Percentiles rank a stretch among this genome's conserved stretches.
Conservation (phyloP, 2,329 filamentous ascomycete genomes). For the Epichloe uncinata region DNA sequence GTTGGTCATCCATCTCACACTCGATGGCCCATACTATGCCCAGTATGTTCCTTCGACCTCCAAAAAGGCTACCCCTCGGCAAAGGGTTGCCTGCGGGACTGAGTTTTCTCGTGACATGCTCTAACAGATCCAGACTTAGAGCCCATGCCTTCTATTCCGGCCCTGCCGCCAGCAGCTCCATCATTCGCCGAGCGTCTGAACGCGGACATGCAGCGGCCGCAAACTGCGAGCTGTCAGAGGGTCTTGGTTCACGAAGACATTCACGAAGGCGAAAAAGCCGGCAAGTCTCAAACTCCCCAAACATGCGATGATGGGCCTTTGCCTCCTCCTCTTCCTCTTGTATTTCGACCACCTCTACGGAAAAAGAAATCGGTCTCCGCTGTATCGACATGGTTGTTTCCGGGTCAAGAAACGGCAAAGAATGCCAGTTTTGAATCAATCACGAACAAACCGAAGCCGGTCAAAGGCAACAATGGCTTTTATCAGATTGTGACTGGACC, state of each 20-base stretch:
- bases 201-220: constrained; percentile 27
- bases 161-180: constrained; percentile 40
- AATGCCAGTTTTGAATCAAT: constrained; percentile 34
- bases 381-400: constrained; percentile 47
- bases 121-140: constrained; percentile 26
- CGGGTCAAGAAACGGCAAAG: constrained; percentile 22
- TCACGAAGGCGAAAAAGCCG: not conserved
- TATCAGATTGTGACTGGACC: constrained; percentile 39
- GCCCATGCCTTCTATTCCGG: constrained; percentile 42
- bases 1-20: constrained; percentile 38
- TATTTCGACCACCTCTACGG: constrained; percentile 44
- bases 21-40: constrained; percentile 22
- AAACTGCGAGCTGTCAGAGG: constrained; percentile 15
- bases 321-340: constrained; percentile 43
- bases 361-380: constrained; percentile 56
- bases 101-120: not conserved
- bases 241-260: constrained; percentile 6
- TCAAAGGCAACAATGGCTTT: constrained; percentile 40
- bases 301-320: constrained; percentile 22
- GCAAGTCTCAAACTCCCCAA: not conserved
- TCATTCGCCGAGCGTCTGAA: constrained; percentile 45
- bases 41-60: constrained; percentile 13
- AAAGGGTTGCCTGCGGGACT: not conserved
- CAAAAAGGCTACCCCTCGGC: not conserved
- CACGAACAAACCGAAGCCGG: constrained; percentile 40